A percentile compares a stretch with the other conserved stretches of the same genome.
Conservation (phyloP, 768 basidiomycete species). For the Suillus discolor region DNA sequence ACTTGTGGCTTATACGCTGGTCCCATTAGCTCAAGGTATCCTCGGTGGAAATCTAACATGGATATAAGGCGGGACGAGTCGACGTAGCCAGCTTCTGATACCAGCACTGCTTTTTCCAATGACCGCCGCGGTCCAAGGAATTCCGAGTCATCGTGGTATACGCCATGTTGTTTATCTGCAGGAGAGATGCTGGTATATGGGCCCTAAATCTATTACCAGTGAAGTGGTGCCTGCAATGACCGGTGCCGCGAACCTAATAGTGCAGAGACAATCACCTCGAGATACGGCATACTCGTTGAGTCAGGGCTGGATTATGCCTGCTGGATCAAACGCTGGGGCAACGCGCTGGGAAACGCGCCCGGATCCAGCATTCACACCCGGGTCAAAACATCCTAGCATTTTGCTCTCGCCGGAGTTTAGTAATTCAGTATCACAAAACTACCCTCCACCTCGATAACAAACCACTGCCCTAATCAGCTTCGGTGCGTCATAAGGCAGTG, state of each 20-base stretch:
- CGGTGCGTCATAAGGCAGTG: slow-evolving; percentile 7
- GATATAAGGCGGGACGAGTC: background rate
- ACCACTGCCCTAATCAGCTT: slow-evolving; percentile 1
- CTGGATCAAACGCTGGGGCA: background rate
- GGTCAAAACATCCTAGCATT: background rate
- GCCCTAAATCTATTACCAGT: background rate
- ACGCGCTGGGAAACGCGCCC: background rate
- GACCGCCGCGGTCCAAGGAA: background rate
- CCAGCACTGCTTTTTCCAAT: background rate
- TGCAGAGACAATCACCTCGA: background rate
- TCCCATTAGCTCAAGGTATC: background rate
- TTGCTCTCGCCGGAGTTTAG: background rate
- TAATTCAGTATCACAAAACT: background rate
- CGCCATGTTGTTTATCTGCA: background rate
- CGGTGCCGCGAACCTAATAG: background rate
- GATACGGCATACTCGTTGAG: slow-evolving; percentile 1
- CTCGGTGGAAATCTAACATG: background rate
- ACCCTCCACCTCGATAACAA: slow-evolving; percentile 9
- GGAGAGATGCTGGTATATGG: background rate
- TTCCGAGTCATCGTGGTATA: background rate
- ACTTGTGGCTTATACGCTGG: background rate
- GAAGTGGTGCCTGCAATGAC: background rate
- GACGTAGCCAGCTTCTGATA: background rate
- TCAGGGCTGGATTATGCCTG: slow-evolving; percentile 5
- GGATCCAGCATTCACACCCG: background rate